phyloP scores from a whole-genome alignment of 2,329 filamentous ascomycete species.

The Pseudogymnoascus sp. region DNA sequence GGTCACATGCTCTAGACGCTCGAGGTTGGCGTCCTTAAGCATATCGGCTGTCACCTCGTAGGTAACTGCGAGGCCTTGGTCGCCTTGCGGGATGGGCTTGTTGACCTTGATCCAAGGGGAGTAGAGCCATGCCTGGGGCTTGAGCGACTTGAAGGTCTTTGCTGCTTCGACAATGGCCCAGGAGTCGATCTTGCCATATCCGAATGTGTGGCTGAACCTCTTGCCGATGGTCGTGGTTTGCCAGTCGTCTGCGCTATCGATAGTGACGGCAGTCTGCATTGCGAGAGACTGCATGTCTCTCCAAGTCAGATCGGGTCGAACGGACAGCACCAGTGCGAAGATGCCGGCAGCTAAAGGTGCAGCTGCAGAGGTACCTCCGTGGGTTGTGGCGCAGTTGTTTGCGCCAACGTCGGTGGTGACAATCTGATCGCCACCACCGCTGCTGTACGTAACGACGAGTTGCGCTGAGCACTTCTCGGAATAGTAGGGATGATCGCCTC shows the following conservation, averaged over 20 bases:
- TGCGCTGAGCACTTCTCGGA: constrained; percentile 95
- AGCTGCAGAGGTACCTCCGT: constrained; percentile 92
- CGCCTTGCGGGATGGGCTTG: constrained; percentile 75
- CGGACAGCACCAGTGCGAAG: constrained; percentile 78
- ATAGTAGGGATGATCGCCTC: constrained; percentile 87
- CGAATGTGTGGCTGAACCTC: constrained; percentile 89
- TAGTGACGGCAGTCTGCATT: constrained; percentile 72
- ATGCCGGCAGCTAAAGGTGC: constrained; percentile 89
- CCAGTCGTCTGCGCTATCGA: constrained; percentile 74
- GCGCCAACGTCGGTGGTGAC: constrained; percentile 86
- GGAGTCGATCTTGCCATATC: constrained; percentile 91
- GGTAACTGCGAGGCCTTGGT: constrained; percentile 68
- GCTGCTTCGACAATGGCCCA: constrained; percentile 78
- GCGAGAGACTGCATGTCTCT: constrained; percentile 90
- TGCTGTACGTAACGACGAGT: constrained; percentile 93
- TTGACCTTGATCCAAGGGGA: constrained; percentile 92
- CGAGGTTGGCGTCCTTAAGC: constrained; percentile 75
- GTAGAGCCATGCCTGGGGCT: constrained; percentile 91
- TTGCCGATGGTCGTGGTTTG: constrained; percentile 73
- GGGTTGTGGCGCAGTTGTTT: constrained; percentile 70
- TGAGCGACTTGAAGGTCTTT: constrained; percentile 79
- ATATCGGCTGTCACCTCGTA: constrained; percentile 78
- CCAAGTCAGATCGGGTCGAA: constrained; percentile 84
- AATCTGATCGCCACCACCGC: constrained; percentile 79
- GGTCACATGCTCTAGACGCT: constrained; percentile 85